Evolutionary conservation across 2,329 filamentous ascomycete species (phyloP).

Genomic region (Cladosporium phlei): DNA sequence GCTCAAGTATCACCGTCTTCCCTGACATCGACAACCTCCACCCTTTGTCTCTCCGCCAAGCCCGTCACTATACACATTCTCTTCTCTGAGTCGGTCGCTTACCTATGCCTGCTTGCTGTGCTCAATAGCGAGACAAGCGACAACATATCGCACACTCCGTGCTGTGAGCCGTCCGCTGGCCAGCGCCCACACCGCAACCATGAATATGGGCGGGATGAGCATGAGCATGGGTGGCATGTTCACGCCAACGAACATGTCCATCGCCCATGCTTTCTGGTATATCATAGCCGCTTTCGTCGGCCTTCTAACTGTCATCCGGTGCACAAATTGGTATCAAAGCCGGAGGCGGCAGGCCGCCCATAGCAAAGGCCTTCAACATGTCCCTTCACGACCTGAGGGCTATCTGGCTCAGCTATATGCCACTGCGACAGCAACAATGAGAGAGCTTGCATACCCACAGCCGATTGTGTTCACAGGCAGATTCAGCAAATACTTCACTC

Average conservation of each 20-base stretch:
- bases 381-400: slow-evolving; percentile 24
- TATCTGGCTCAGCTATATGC: slow-evolving; percentile 25
- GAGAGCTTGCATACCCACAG: slow-evolving; percentile 29
- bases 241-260: slow-evolving; percentile 21
- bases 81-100: slow-evolving; percentile 1
- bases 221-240: slow-evolving; percentile 26
- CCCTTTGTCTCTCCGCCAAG: neutral
- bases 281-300: slow-evolving; percentile 24
- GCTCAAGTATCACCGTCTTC: slow-evolving; percentile 7
- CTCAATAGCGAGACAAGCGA: neutral
- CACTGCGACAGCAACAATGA: slow-evolving; percentile 22
- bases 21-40: neutral
- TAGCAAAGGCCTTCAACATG: slow-evolving; percentile 9
- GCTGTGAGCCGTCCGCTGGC: neutral
- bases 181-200: slow-evolving; percentile 14
- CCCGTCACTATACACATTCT: neutral
- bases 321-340: slow-evolving; percentile 16
- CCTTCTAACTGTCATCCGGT: slow-evolving; percentile 19
- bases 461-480: slow-evolving; percentile 28
- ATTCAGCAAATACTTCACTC: slow-evolving; percentile 29
- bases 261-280: slow-evolving; percentile 29
- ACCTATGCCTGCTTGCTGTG: neutral
- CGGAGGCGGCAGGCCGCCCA: slow-evolving; percentile 16
- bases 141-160: neutral
- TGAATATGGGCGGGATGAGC: slow-evolving; percentile 26